Conservation (phyloP, 345 rosid genomes). For the Citropsis articulata region DNA sequence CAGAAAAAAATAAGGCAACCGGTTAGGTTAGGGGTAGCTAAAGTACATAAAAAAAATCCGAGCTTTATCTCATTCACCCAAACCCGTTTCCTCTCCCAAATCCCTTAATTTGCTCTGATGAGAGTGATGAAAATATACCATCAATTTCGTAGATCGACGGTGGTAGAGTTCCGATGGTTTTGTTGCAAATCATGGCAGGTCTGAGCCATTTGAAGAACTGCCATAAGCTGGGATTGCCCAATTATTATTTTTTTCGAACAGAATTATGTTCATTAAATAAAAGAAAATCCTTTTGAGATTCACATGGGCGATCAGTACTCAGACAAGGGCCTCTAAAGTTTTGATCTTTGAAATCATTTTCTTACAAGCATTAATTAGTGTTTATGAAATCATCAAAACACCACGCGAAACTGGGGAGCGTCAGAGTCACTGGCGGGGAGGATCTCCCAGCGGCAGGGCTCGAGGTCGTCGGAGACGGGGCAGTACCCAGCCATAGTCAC, state of each 20-base stretch:
- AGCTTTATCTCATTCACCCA: no score
- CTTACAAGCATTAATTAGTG: not conserved
- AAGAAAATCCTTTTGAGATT: not conserved
- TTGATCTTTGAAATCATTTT: not conserved
- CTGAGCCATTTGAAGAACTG: no score
- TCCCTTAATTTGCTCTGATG: no score
- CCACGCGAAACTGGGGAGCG: constrained; percentile 91
- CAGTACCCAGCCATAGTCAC: constrained; percentile 92
- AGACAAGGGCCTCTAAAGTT: not conserved
- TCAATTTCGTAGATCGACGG: no score
- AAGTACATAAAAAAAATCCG: no score
- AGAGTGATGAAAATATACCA: no score
- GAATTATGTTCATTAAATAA: not conserved
- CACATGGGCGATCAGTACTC: not conserved
- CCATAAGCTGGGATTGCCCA: no score
- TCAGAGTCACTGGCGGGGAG: constrained; percentile 62
- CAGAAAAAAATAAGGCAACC: no score
- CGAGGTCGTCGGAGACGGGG: constrained; percentile 90
- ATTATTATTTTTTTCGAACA: not conserved
- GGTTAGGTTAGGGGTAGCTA: no score
- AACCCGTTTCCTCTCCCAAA: no score
- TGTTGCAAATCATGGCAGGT: no score
- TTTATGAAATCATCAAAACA: constrained; percentile 43
- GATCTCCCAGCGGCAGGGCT: constrained; percentile 94
- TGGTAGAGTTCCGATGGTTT: no score